A percentile compares a stretch with the other conserved stretches of the same genome.
phyloP scores from a whole-genome alignment of 164 flowering plant genomes.

The Magnolia sinica region DNA sequence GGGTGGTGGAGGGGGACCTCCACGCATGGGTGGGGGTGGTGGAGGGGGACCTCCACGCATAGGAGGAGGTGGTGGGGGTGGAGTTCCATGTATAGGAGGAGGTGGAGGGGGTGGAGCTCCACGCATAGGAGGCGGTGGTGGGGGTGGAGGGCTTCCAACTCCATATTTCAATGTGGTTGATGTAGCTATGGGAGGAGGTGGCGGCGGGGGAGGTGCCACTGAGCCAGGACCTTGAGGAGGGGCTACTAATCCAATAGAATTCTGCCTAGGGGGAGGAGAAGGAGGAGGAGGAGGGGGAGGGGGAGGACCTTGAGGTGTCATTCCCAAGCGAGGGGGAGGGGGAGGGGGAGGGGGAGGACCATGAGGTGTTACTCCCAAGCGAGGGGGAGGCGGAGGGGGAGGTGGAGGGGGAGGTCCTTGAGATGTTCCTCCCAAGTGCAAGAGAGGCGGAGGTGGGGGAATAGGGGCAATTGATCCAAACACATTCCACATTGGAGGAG shows the following conservation, averaged over 20 bases:
- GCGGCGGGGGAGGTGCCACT: slow-evolving; percentile 25
- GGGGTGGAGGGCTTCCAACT: slow-evolving; percentile 17
- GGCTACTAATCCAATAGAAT: slow-evolving; percentile 6
- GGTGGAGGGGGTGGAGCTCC: slow-evolving; percentile 32
- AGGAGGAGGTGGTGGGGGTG: slow-evolving; percentile 30
- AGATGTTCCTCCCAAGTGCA: background rate
- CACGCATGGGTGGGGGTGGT: slow-evolving; percentile 32
- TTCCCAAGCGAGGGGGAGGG: slow-evolving; percentile 14
- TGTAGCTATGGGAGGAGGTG: slow-evolving; percentile 19
- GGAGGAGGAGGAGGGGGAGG: slow-evolving; percentile 20
- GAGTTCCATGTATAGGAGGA: slow-evolving; percentile 17
- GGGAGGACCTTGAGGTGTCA: slow-evolving; percentile 10
- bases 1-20: slow-evolving; percentile 39
- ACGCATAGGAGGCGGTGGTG: slow-evolving; percentile 23
- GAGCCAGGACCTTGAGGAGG: slow-evolving; percentile 19
- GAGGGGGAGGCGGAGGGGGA: slow-evolving; percentile 13
- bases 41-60: slow-evolving; percentile 22
- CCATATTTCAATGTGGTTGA: background rate
- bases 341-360: slow-evolving; percentile 19
- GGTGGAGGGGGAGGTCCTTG: slow-evolving; percentile 22
- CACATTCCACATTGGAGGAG: background rate
- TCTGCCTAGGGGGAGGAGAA: slow-evolving; percentile 22
- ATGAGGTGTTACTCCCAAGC: background rate
- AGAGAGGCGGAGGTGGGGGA: slow-evolving; percentile 7
- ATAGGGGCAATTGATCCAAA: background rate